Evolutionary conservation across 225 moss, liverwort and hornwort genomes (phyloP).

Genomic region (Marchantia paleacea): DNA sequence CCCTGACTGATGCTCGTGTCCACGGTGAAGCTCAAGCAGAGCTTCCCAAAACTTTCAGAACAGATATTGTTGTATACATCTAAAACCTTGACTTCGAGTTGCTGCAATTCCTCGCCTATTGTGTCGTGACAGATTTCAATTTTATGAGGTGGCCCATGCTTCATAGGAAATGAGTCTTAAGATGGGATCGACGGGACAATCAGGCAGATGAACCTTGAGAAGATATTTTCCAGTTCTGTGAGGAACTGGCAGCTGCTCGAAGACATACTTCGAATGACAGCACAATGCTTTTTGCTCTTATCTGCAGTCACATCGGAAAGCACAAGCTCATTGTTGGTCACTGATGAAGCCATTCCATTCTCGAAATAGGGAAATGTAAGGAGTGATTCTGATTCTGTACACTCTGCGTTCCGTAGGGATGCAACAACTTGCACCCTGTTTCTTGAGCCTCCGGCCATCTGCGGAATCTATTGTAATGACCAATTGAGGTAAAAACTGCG

Average conservation of each 20-base stretch:
- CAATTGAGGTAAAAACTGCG: not conserved
- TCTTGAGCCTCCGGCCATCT: not conserved
- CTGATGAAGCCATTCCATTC: no score
- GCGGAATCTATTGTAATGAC: not conserved
- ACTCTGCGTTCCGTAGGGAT: not conserved
- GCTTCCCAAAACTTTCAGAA: not conserved
- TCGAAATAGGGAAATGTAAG: no score
- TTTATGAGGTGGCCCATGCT: conserved; percentile 3
- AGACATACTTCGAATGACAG: not conserved
- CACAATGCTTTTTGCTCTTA: not conserved
- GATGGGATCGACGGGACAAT: not conserved
- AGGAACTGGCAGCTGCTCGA: not conserved
- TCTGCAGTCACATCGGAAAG: not conserved
- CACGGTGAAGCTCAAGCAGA: not conserved
- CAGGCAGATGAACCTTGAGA: not conserved
- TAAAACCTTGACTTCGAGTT: not conserved
- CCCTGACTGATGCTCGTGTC: not conserved
- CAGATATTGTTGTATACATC: not conserved
- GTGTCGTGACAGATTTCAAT: not conserved
- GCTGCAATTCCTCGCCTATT: not conserved
- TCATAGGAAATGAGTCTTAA: not conserved
- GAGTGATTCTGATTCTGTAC: not conserved
- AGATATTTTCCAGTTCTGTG: not conserved
- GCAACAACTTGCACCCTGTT: not conserved
- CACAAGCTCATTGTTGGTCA: not conserved